A percentile compares a stretch with the other conserved stretches of the same genome.
phyloP scores from a whole-genome alignment of 139 green algal genomes.

The Klebsormidium nitens region DNA sequence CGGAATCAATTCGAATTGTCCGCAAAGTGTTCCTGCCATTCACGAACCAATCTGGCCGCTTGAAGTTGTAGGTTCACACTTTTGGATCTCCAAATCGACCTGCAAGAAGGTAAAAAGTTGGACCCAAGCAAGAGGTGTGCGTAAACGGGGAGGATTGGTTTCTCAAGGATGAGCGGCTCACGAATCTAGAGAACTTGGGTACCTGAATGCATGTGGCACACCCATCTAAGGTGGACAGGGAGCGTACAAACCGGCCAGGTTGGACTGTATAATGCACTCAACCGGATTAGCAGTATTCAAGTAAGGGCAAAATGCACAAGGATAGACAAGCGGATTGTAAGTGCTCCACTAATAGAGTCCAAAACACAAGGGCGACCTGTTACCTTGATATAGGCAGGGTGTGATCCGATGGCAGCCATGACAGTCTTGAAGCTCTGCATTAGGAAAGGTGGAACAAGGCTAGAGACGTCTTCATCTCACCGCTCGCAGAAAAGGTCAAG shows the following conservation, averaged over 20 bases:
- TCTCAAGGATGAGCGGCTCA: background rate
- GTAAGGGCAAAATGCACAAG: background rate
- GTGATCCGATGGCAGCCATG: slow-evolving; percentile 17
- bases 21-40: no score
- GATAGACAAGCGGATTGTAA: no score
- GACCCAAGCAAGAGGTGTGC: background rate
- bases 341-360: background rate
- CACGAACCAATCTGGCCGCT: no score
- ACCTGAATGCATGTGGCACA: background rate
- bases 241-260: background rate
- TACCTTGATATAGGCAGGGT: slow-evolving; percentile 10
- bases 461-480: no score
- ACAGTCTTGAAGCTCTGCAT: slow-evolving; percentile 9
- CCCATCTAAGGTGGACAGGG: background rate
- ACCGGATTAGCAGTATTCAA: background rate
- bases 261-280: background rate
- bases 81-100: slow-evolving; percentile 1
- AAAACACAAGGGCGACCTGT: background rate
- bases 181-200: background rate
- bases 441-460: no score
- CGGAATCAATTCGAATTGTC: no score
- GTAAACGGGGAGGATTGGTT: background rate
- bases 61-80: slow-evolving; percentile 9
- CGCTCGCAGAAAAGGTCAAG: no score
- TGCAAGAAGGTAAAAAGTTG: background rate